phyloP scores from a whole-genome alignment of 805 yeast species.

The Lipomyces starkeyi region DNA sequence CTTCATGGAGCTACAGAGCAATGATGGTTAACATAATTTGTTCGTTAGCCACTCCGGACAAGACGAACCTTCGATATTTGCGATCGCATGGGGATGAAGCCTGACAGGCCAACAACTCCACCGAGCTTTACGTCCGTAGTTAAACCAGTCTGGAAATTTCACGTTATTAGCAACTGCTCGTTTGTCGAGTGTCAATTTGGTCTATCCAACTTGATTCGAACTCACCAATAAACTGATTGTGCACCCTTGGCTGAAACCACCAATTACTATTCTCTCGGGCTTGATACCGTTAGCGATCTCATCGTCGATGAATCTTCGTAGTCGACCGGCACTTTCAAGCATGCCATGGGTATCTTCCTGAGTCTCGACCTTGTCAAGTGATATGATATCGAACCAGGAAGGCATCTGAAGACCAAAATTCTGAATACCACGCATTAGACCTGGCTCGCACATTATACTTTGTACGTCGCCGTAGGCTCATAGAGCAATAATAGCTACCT shows the following conservation, averaged over 20 bases:
- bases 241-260: slow-evolving; percentile 97
- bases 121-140: slow-evolving; percentile 67
- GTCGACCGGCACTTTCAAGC: slow-evolving; percentile 42
- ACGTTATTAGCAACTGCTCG: background rate
- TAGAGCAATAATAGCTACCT: slow-evolving; percentile 22
- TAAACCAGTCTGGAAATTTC: slow-evolving; percentile 50
- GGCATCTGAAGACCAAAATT: slow-evolving; percentile 74
- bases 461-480: background rate
- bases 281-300: slow-evolving; percentile 48
- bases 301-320: slow-evolving; percentile 44
- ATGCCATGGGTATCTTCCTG: slow-evolving; percentile 51
- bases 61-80: slow-evolving; percentile 35
- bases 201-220: background rate
- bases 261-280: slow-evolving; percentile 69
- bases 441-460: background rate
- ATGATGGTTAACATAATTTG: background rate
- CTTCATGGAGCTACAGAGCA: slow-evolving; percentile 32
- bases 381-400: slow-evolving; percentile 67
- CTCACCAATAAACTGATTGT: slow-evolving; percentile 67
- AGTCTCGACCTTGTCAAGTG: slow-evolving; percentile 42
- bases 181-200: background rate
- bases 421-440: slow-evolving; percentile 10
- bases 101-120: slow-evolving; percentile 79
- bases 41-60: too few relatives aligned
- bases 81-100: slow-evolving; percentile 58